phyloP scores from a whole-genome alignment of 176 grass and related monocot genomes.

The Elaeis guineensis region DNA sequence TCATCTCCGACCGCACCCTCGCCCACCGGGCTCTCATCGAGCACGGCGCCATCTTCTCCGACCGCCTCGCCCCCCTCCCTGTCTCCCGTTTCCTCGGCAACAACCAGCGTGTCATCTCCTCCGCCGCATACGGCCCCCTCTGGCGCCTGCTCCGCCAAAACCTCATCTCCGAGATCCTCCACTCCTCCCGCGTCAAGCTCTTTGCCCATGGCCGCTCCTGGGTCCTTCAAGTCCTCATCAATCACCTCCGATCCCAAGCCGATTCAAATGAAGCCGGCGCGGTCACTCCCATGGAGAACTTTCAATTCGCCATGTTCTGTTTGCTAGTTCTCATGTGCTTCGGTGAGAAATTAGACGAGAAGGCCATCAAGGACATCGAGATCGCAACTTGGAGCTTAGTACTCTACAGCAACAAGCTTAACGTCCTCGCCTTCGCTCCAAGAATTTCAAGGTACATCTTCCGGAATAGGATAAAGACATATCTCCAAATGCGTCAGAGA shows the following conservation, averaged over 20 bases:
- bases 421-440: conserved; percentile 41
- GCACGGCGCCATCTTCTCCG: conserved; percentile 28
- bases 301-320: conserved; percentile 51
- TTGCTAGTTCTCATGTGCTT: conserved; percentile 57
- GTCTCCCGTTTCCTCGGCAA: neutral
- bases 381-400: neutral
- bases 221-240: conserved; percentile 29
- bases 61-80: conserved; percentile 16
- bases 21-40: conserved; percentile 37
- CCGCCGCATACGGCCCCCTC: conserved; percentile 34
- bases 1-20: conserved; percentile 35
- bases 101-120: conserved; percentile 29
- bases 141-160: conserved; percentile 51
- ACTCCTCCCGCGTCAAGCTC: conserved; percentile 6
- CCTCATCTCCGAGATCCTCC: conserved; percentile 30
- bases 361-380: no score
- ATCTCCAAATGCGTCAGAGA: conserved; percentile 10
- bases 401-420: conserved; percentile 9
- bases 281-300: conserved; percentile 19
- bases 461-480: conserved; percentile 13
- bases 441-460: conserved; percentile 40
- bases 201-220: conserved; percentile 18
- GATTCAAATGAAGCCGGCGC: neutral
- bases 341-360: no score
- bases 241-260: no score